Evolutionary conservation across 495 filamentous ascomycete genomes (phyloP).

Genomic region (Penicillium atrosanguineum): DNA sequence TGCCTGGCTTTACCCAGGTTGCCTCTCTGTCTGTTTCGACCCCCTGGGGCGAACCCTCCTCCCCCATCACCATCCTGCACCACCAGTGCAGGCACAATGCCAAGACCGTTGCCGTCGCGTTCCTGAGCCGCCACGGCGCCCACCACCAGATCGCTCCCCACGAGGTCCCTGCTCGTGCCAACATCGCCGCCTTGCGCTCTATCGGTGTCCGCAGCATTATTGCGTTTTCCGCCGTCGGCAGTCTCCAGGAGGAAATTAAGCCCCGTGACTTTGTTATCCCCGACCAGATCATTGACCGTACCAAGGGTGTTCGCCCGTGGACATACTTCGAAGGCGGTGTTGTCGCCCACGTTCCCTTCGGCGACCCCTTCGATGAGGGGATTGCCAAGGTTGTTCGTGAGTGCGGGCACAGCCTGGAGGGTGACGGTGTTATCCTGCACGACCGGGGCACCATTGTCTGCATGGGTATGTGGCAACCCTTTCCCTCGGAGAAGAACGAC

Average conservation of each 20-base stretch:
- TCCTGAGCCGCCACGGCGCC: constrained; percentile 86
- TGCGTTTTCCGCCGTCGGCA: constrained; percentile 93
- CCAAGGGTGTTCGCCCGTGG: constrained; percentile 87
- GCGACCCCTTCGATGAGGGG: constrained; percentile 84
- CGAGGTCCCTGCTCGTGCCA: constrained; percentile 86
- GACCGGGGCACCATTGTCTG: constrained; percentile 78
- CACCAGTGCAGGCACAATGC: constrained; percentile 62
- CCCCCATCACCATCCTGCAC: constrained; percentile 85
- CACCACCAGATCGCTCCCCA: constrained; percentile 90
- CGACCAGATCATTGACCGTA: constrained; percentile 96
- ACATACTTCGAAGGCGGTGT: constrained; percentile 95
- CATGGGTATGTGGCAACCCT: constrained; percentile 69
- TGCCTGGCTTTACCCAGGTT: constrained; percentile 75
- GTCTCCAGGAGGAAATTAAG: constrained; percentile 83
- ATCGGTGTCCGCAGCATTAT: constrained; percentile 88
- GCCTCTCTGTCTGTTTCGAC: constrained; percentile 69
- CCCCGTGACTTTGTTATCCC: constrained; percentile 95
- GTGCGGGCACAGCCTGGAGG: constrained; percentile 73
- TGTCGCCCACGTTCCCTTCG: constrained; percentile 93
- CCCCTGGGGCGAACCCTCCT: constrained; percentile 91
- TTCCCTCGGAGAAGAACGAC: not conserved
- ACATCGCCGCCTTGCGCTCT: constrained; percentile 88
- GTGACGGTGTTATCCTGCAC: constrained; percentile 76
- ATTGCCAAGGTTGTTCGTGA: constrained; percentile 66
- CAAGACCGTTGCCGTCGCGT: constrained; percentile 72